Base-by-base conservation (phyloP, 371 early-diverging fungal genomes). In the Lichtheimia corymbifera region DNA sequence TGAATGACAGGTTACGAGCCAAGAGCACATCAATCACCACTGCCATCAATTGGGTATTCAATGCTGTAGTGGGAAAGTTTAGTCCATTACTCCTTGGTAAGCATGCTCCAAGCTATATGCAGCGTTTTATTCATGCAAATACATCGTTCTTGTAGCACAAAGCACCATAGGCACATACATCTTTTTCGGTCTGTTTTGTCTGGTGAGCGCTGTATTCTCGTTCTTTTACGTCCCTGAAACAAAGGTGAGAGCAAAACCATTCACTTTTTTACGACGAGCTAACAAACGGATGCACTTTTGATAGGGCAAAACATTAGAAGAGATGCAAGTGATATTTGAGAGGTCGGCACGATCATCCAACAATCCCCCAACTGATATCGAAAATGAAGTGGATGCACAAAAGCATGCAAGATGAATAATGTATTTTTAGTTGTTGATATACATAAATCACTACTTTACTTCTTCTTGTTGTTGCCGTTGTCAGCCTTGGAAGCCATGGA, bases 401-500 rank as follows among this genome's bases (percentile, higher is more conserved):
- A 35, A 35, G 11, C 35, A 35, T 35, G 35, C 35, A 35, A 35
- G 35, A 35, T 35, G 35, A 35, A 35, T 11, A 35, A 9, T 35
- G 35, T 35, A 35, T 9, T 35, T 35, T 35, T 35, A 35, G 35
- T 35, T 35, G 35, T 35, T 9, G 35, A 5, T 35, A 35, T 11
- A 35, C 9, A 35, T 9, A 35, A 9, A 6, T 11, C 2, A 35
- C 2, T 9, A 28, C 9, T 45, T 20, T 54, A 47, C 28, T 61
- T 54, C 61, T 61, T 54, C 28, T 41, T 47, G 24, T 28, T 42
- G 53, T 62, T 55, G 40, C 50, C 20, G 20, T 45, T 56, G 41
- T 73, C 80, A n/a, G 91, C 88, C 76, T 94, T 94, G 56, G 92
- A 90, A 22, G 83, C 85, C 70, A 85, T 88, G 51, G 83, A 88